Evolutionary conservation across 2,329 filamentous ascomycete genomes (phyloP).

Genomic region (Stemphylium beticola): DNA sequence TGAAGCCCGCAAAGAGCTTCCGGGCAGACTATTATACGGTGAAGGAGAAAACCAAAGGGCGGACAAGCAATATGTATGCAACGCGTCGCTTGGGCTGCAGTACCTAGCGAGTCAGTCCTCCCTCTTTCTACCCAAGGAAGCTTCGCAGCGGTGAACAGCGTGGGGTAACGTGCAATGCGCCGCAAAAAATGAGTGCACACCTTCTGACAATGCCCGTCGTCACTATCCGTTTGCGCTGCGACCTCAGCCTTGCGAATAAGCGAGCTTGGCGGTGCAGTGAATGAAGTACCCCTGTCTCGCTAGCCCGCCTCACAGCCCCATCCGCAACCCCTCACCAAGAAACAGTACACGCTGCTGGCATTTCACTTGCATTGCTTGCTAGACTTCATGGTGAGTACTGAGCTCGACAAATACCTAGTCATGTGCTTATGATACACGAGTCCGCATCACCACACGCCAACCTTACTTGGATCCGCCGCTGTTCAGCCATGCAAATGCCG

Average conservation of each 20-base stretch:
- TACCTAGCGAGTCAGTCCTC: constrained; percentile 6
- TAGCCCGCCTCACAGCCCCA: neutral
- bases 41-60: constrained; percentile 6
- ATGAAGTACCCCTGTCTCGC: constrained; percentile 4
- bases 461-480: constrained; percentile 36
- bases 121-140: constrained; percentile 11
- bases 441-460: neutral
- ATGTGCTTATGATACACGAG: neutral
- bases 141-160: constrained; percentile 19
- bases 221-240: constrained; percentile 16
- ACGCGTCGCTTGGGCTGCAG: constrained; percentile 27
- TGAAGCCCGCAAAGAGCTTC: constrained; percentile 49
- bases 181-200: constrained; percentile 30
- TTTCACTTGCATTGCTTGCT: neutral
- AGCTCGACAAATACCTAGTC: neutral
- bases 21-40: constrained; percentile 32
- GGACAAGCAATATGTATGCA: constrained; percentile 12
- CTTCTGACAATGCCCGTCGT: constrained; percentile 28
- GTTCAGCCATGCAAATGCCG: constrained; percentile 93
- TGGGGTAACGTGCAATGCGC: constrained; percentile 29
- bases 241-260: constrained; percentile 28
- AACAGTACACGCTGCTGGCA: no score
- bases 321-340: neutral
- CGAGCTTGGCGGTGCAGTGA: constrained; percentile 23
- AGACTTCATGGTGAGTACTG: neutral